Evolutionary conservation across 345 rosid species (phyloP).

Genomic region (Citrus maxima): DNA sequence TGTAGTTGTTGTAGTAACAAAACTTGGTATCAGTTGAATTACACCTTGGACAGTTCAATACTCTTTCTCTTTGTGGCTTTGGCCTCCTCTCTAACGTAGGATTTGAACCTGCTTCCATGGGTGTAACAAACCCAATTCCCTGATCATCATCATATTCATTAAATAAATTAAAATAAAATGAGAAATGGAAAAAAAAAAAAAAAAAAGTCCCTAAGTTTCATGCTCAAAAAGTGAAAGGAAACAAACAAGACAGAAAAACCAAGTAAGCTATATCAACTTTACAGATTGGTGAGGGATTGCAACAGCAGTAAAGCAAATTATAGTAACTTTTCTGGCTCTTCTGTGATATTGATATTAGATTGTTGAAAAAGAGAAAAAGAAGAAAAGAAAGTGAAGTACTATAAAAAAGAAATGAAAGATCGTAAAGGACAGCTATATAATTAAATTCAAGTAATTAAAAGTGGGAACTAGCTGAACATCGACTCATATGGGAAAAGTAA

Average conservation of each 20-base stretch:
- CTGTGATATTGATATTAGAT: background rate
- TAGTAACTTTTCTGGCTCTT: constrained; percentile 10
- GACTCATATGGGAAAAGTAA: constrained; percentile 11
- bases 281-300: constrained; percentile 21
- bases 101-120: constrained; percentile 34
- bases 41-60: constrained; percentile 58
- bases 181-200: background rate
- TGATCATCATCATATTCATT: constrained; percentile 15
- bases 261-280: constrained; percentile 11
- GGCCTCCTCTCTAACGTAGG: constrained; percentile 26
- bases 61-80: constrained; percentile 40
- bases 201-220: constrained; percentile 19
- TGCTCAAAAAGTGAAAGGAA: constrained; percentile 7
- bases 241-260: constrained; percentile 22
- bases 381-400: constrained; percentile 12
- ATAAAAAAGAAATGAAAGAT: constrained; percentile 19
- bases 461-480: constrained; percentile 25
- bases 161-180: background rate
- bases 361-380: background rate
- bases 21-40: constrained; percentile 50
- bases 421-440: constrained; percentile 13
- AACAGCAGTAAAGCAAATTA: constrained; percentile 21
- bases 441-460: background rate
- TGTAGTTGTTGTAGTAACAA: constrained; percentile 63
- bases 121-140: constrained; percentile 32